These are phyloP conservation scores for Barbatosphaeria neglecta DNA, from an alignment of 495 filamentous ascomycete genomes.

Conservation along the genomic window DNA sequence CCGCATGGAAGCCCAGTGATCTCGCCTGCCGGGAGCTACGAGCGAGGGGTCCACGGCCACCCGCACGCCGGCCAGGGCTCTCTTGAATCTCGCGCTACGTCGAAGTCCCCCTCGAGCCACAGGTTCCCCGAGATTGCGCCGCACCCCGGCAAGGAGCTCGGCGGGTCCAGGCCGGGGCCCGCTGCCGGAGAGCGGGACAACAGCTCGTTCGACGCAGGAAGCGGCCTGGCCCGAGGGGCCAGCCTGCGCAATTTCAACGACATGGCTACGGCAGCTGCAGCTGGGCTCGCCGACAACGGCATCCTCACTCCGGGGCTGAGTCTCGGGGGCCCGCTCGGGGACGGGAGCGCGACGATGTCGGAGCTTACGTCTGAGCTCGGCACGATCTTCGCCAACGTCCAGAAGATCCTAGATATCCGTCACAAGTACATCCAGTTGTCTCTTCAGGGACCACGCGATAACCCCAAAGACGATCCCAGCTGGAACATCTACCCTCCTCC, in stretches of 20 bases:
- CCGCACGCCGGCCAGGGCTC: neutral
- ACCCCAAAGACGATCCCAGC: slow-evolving; percentile 70
- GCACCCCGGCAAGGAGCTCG: neutral
- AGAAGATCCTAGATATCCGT: slow-evolving; percentile 70
- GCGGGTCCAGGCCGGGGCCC: too few relatives aligned
- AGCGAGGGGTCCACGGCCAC: neutral
- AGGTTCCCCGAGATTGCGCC: neutral
- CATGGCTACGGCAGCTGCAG: slow-evolving; percentile 15
- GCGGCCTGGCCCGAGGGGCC: neutral
- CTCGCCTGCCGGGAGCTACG: slow-evolving; percentile 3
- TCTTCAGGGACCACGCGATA: slow-evolving; percentile 63
- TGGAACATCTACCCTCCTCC: slow-evolving; percentile 89
- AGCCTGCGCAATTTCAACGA: neutral
- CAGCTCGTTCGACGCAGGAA: neutral
- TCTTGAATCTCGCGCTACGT: neutral
- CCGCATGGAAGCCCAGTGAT: slow-evolving; percentile 41
- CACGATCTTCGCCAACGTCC: slow-evolving; percentile 78
- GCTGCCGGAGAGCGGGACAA: neutral
- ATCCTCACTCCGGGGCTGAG: slow-evolving; percentile 16
- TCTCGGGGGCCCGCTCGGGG: slow-evolving; percentile 13
- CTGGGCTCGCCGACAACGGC: slow-evolving; percentile 13
- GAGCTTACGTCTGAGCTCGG: slow-evolving; percentile 70
- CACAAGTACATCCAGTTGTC: slow-evolving; percentile 86
- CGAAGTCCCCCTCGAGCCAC: neutral
- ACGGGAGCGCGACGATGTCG: slow-evolving; percentile 38